Conservation (phyloP, 176 grass and related monocot species). For the Ensete ventricosum region DNA sequence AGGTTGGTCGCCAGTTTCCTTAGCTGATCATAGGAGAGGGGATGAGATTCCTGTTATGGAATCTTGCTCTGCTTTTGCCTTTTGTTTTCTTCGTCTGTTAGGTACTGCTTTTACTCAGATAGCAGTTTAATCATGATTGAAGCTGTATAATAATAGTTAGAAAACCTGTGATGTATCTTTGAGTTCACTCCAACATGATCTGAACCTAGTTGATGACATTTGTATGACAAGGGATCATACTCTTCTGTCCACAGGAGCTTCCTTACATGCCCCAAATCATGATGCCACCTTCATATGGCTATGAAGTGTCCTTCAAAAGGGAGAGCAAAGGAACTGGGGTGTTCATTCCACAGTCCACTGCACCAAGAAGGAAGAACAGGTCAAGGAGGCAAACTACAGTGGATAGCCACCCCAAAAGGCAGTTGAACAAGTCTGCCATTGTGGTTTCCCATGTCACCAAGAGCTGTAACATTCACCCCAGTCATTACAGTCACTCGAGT, state of each 20-base stretch:
- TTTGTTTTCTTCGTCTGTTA: too few relatives aligned
- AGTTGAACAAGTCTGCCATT: not conserved
- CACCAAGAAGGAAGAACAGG: slow-evolving; percentile 24
- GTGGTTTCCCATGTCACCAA: not conserved
- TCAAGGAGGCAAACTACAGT: slow-evolving; percentile 12
- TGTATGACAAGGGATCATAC: too few relatives aligned
- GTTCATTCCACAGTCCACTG: slow-evolving; percentile 33
- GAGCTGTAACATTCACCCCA: not conserved
- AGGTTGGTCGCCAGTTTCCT: slow-evolving; percentile 21
- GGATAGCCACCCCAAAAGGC: slow-evolving; percentile 18
- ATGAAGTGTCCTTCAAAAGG: slow-evolving; percentile 8
- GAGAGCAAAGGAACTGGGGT: slow-evolving; percentile 41
- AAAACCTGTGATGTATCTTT: too few relatives aligned
- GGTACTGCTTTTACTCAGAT: too few relatives aligned
- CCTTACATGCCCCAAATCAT: slow-evolving; percentile 20
- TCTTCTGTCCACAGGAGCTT: not conserved
- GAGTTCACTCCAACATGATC: too few relatives aligned
- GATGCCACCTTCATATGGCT: slow-evolving; percentile 16
- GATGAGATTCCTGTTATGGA: not conserved
- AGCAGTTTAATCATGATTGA: too few relatives aligned
- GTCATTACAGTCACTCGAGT: not conserved
- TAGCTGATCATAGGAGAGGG: not conserved
- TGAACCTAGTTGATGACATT: not conserved
- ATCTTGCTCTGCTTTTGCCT: too few relatives aligned
- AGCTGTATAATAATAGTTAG: too few relatives aligned